Base-by-base conservation (phyloP, 176 grass and related monocot species). In the Zoysia japonica region DNA sequence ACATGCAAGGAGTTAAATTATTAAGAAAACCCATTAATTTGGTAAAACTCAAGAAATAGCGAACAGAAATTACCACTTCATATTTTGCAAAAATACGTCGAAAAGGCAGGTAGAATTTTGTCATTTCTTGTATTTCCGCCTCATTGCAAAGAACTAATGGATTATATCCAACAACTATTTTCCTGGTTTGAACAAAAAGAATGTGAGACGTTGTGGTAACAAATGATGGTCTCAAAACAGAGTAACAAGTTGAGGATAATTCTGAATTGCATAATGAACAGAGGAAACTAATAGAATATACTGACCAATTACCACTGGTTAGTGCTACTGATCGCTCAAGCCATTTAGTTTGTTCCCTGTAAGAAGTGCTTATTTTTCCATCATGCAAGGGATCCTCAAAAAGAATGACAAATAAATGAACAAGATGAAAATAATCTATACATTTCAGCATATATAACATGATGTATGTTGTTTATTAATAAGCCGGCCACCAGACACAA, bases 131-230 rank as follows among this genome's bases (percentile, higher is more conserved):
- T 44, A 47, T 50, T 40, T 57, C 55, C 1, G 8, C 17, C 36
- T 70, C 56, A 15, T 67, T 54, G 60, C 82, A 88, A 59, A 75
- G 65, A 64, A 80, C 42, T 71, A 88, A 71, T 2, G 82, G 65
- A 71, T 85, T 6, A 51, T 66, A 85, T 76, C 87, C 87, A 80
- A 85, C 77, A 65, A 76, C 87, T 80, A 88, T 76, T 80, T 88
- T 85, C 87, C 87, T 88, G 71, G 38, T 65, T 88, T 80, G 76
- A 74, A 70, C 12, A 70, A 84, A 12, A 36, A 43, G 4, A 65
- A 57, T 44, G 36, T 84, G 68, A 84, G 36, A 1, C 48, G 4
- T 37, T 69, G 56, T 45, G 7, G 40, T 72, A 56, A 44, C 8
- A 39, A 65, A 3, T 36, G 59, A 61, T 61, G 59, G 2, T 5